Base-by-base conservation (phyloP, 2,329 filamentous ascomycete genomes). In the Huntiella bhutanensis region DNA sequence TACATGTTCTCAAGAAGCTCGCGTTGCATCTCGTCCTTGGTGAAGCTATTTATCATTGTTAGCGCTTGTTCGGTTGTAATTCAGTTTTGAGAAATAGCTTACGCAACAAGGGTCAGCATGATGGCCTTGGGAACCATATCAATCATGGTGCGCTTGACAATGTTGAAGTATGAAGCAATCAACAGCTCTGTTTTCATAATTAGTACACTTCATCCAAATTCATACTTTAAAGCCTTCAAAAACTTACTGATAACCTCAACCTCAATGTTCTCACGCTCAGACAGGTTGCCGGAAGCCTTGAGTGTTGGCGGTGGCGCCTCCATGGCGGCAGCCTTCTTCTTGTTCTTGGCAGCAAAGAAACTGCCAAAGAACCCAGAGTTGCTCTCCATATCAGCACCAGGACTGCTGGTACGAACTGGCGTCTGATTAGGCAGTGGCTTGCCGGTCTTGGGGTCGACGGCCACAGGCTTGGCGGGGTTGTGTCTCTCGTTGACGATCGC, bases 261-360 rank as follows among this genome's bases (percentile, higher is more conserved):
- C 62, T 98, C 91, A 53, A 94, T 83, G 50, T 78, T 80, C 62
- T 98, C 91, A 51, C 91, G 85, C 65, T 98, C 91, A 4, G 83
- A 93, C 35, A 98, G 69, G 19, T 80, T 93, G 37, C 91, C 88
- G 3, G 85, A 93, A 33, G 91, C 91, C 69, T 95, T 98, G 49
- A 98, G 75, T 37, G 77, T 88, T 28, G 91, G 76, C 52, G 91
- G 91, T 35, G 91, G 91, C 11, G 91, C 71, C 61, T 98, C 91
- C 91, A 98, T 98, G 41, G 88, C 87, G n/a, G 91, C 91, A 66
- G 93, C 92, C 80, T 95, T 96, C 75, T 98, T 98, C 78, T 96
- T 98, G 69, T 96, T 98, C 75, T 96, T 98, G 59, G 84, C 87
- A 8, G 91, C 85, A 60, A 95, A 98, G 74, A 98, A 98, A 58